phyloP scores from a whole-genome alignment of 2,329 filamentous ascomycete genomes.

The Venturia asperata region DNA sequence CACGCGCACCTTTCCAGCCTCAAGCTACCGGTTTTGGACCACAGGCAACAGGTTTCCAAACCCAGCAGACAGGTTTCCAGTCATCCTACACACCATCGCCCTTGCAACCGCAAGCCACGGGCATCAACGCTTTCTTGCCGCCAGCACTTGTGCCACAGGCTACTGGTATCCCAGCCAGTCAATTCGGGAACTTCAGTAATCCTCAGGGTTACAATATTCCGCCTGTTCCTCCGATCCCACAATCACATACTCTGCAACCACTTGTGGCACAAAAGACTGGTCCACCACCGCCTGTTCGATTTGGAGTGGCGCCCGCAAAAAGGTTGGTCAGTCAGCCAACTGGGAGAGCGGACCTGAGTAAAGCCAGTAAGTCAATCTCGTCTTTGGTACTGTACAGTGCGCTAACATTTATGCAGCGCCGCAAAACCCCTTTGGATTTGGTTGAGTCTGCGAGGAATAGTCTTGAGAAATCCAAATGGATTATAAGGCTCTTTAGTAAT shows the following conservation, averaged over 20 bases:
- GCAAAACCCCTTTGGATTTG: conserved; percentile 63
- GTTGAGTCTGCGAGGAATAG: not conserved
- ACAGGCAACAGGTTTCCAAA: conserved; percentile 51
- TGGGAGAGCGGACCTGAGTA: conserved; percentile 81
- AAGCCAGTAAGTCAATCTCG: conserved; percentile 74
- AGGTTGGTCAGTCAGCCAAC: conserved; percentile 81
- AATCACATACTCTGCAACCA: conserved; percentile 54
- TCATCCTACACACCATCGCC: conserved; percentile 28
- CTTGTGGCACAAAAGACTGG: conserved; percentile 74
- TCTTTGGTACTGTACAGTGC: not conserved
- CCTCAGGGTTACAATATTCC: conserved; percentile 44
- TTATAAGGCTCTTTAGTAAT: conserved; percentile 3
- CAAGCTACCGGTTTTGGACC: conserved; percentile 38
- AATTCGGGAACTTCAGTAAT: conserved; percentile 40
- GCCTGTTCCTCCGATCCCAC: conserved; percentile 50
- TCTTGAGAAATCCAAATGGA: not conserved
- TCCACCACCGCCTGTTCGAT: conserved; percentile 79
- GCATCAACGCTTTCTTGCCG: conserved; percentile 43
- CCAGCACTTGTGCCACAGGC: conserved; percentile 44
- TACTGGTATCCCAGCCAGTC: conserved; percentile 38
- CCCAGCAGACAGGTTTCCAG: conserved; percentile 27
- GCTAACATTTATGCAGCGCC: conserved; percentile 44
- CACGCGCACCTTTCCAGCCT: conserved; percentile 36
- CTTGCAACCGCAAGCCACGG: conserved; percentile 48
- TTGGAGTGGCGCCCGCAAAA: conserved; percentile 69